Base-by-base conservation (phyloP, 1,284 basidiomycete species). In the Microstroma glucosiphilum region DNA sequence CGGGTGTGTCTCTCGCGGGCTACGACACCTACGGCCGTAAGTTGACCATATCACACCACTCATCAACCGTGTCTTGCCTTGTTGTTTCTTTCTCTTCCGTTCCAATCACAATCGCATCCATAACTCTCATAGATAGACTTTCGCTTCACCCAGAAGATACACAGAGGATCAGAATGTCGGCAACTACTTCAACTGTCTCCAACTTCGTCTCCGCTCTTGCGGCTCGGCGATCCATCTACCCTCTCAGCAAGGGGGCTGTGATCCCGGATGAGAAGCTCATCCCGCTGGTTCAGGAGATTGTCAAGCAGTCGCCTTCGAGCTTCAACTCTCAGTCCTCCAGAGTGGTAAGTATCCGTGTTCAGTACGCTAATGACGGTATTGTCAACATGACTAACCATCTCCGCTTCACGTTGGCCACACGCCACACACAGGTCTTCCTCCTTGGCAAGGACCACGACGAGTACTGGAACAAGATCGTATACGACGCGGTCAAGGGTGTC, bases 241-340 rank as follows among this genome's bases (percentile, higher is more conserved):
- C 73, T 25, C 73, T 83, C 21, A 75, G 75, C 58, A 76, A 80
- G 66, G 73, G 78, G 61, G 75, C 75, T 13, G 69, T 80, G 40
- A 68, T 83, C 57, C 63, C 78, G 30, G 72, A 82, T 60, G 74
- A 72, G 6, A 69, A 80, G 61, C 69, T 83, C 61, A 66, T 78
- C 37, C 73, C 75, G 53, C 66, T 83, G 54, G 80, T 83, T 64
- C 70, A 81, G 67, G 67, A 77, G 51, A 75, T 76, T 56, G 75
- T 83, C 66, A 81, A 81, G 70, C 76, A 81, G 70, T 74, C 80
- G 6, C 82, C 82, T 0, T 72, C 73, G 12, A 69, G 78, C 17
- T 80, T 79, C 80, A 83, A 84, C 80, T 80, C 80, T 42, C 82
- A 83, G 69, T 79, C 80, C 13, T 76, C 79, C 3, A 78, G 82